These are phyloP conservation scores for Schoenoplectus tabernaemontani DNA, from an alignment of 202 grass and related monocot species.

Conservation along the genomic window DNA sequence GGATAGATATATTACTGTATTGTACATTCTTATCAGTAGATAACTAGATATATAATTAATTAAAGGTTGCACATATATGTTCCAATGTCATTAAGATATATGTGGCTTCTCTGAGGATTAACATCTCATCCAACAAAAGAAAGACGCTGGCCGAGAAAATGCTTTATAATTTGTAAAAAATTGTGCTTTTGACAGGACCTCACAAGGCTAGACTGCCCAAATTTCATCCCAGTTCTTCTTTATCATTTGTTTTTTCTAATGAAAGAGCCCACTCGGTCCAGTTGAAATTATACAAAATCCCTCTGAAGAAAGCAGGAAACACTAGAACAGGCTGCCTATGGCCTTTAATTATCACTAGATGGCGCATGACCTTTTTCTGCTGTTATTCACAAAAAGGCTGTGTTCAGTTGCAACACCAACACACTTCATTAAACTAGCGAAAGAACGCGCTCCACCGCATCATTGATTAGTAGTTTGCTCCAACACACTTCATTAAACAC, in stretches of 20 bases:
- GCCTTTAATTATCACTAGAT: not conserved
- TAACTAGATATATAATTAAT: not conserved
- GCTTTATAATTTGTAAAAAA: not conserved
- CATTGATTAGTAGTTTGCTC: too few relatives aligned
- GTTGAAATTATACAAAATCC: not conserved
- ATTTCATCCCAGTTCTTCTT: not conserved
- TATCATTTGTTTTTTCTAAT: not conserved
- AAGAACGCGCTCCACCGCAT: too few relatives aligned
- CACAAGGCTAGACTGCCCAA: not conserved
- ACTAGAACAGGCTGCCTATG: not conserved
- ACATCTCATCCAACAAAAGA: not conserved
- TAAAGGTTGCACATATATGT: not conserved
- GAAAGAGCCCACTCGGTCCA: not conserved
- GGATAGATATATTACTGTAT: conserved; percentile 19
- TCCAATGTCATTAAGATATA: not conserved
- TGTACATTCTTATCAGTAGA: conserved; percentile 16
- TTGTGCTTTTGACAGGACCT: not conserved
- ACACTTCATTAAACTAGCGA: too few relatives aligned
- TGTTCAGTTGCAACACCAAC: too few relatives aligned
- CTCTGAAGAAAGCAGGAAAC: not conserved
- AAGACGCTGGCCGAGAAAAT: not conserved
- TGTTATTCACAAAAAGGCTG: not conserved
- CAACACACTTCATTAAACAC: too few relatives aligned
- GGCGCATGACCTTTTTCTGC: not conserved
- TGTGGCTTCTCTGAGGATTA: not conserved